Evolutionary conservation across 2,329 filamentous ascomycete genomes (phyloP), one percentile per base, ranked within the genome.

Genomic region (Colletotrichum truncatum): DNA sequence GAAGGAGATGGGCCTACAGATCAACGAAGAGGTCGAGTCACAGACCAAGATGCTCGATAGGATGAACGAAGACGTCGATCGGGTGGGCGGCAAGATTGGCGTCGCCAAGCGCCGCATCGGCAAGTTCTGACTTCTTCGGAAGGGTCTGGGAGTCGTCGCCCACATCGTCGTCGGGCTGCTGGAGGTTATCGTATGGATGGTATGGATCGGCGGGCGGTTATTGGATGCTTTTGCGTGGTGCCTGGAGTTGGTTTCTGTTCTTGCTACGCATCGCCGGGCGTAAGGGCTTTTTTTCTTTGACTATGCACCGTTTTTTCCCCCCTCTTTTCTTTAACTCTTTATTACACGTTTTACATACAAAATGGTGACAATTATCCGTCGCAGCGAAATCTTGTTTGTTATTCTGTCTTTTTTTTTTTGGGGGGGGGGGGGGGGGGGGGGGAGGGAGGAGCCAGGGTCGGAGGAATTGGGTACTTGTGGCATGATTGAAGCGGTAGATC

Each of bases 1-100:
- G 80, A 90, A 87, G 73, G 90, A 94, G 77, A 92, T 95, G 86
- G 92, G 92, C 1, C 81, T 93, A 48, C 85, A 89, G 61, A 94
- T 96, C 72, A 86, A 92, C 68, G 86, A 89, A 52, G 93, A 95
- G 80, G 84, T 94, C 60, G 85, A 89, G 56, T 78, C 87, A 69
- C 92, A 95, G 80, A 91, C 88, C 58, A 85, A 88, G 75, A 87
- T 93, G 86, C 81, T 96, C 28, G 85, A 87, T 11, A 77, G 87
- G 69, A 74, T 94, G 67, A 89, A 91, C 68, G 82, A 88, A 59
- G 91, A 94, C 76, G 85, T 85, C 3, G 87, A 90, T 67, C 81
- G 90, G 6, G 81, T 93, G 14, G 83, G 85, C 43, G 84, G 84
- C 66, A 95, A 95, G 84, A 78, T 94, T 61, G 83, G 85, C 67